These are phyloP conservation scores for Fonsecaea monophora DNA, from an alignment of 2,329 filamentous ascomycete genomes.

Conservation along the genomic window DNA sequence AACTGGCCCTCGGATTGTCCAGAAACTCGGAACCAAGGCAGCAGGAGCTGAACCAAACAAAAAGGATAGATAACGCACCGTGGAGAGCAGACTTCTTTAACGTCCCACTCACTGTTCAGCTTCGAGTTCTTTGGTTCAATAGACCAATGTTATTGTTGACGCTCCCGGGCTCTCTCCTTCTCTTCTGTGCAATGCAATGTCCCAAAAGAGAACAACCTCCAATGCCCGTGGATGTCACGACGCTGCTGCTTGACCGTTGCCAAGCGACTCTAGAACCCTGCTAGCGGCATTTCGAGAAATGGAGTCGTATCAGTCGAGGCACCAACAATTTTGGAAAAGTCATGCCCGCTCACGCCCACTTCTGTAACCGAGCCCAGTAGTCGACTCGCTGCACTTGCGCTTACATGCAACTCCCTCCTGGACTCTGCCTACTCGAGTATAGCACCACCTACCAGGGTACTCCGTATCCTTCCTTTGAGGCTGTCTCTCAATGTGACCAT, in stretches of 20 bases:
- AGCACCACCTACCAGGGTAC: conserved; percentile 11
- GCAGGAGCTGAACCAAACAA: not conserved
- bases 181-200: conserved; percentile 13
- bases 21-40: not conserved
- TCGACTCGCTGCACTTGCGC: conserved; percentile 16
- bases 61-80: conserved; percentile 7
- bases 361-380: conserved; percentile 25
- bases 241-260: conserved; percentile 37
- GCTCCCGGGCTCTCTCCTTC: conserved; percentile 2
- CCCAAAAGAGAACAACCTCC: conserved; percentile 13
- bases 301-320: conserved; percentile 30
- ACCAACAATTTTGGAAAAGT: conserved; percentile 21
- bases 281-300: conserved; percentile 37
- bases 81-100: conserved; percentile 1
- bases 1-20: not conserved
- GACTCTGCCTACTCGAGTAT: conserved; percentile 17
- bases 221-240: conserved; percentile 5
- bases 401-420: conserved; percentile 16
- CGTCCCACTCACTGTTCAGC: not conserved
- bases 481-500: conserved; percentile 33
- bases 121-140: not conserved
- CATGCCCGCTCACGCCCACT: conserved; percentile 1
- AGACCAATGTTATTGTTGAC: conserved; percentile 3
- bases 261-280: conserved; percentile 38
- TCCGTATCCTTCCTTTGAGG: conserved; percentile 26